Conservation (phyloP, 2,329 filamentous ascomycete species). For the Tolypocladium inflatum region DNA sequence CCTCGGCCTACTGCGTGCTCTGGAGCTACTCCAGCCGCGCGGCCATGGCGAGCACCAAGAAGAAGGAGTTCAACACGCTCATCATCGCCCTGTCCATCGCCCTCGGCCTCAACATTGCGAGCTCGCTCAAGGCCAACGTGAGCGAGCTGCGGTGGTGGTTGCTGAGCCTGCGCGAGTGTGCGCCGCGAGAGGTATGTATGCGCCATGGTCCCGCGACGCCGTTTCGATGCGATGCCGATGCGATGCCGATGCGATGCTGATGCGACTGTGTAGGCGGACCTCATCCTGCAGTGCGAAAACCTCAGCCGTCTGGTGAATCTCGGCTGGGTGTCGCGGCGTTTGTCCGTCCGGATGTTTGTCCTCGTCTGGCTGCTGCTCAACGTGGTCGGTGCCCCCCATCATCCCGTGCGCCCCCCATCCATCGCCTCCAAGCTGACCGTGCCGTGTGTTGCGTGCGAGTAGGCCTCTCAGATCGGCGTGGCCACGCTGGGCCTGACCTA, state of each 20-base stretch:
- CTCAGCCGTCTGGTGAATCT: slow-evolving; percentile 12
- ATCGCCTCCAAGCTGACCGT: background rate
- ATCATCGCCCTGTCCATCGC: slow-evolving; percentile 32
- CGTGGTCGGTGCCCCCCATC: slow-evolving; percentile 6
- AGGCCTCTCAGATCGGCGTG: slow-evolving; percentile 32
- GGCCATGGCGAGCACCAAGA: slow-evolving; percentile 21
- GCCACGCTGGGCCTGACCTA: slow-evolving; percentile 33
- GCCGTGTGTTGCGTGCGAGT: background rate
- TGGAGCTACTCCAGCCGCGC: slow-evolving; percentile 14
- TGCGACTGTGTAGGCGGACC: slow-evolving; percentile 7
- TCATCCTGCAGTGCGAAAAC: slow-evolving; percentile 13
- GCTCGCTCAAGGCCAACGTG: slow-evolving; percentile 32
- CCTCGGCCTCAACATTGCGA: slow-evolving; percentile 31
- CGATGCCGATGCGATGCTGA: background rate
- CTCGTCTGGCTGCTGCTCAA: slow-evolving; percentile 12
- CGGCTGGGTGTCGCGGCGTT: slow-evolving; percentile 8
- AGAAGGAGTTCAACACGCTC: slow-evolving; percentile 32
- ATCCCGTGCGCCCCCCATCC: background rate
- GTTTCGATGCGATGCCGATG: background rate
- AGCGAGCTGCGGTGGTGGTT: slow-evolving; percentile 37
- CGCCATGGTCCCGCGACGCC: background rate
- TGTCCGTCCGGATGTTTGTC: slow-evolving; percentile 10
- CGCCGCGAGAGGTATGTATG: slow-evolving; percentile 28
- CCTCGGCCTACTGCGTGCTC: slow-evolving; percentile 18
- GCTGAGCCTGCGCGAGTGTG: slow-evolving; percentile 24